phyloP scores from a whole-genome alignment of 768 basidiomycete genomes.

The Mycena sanguinolenta region DNA sequence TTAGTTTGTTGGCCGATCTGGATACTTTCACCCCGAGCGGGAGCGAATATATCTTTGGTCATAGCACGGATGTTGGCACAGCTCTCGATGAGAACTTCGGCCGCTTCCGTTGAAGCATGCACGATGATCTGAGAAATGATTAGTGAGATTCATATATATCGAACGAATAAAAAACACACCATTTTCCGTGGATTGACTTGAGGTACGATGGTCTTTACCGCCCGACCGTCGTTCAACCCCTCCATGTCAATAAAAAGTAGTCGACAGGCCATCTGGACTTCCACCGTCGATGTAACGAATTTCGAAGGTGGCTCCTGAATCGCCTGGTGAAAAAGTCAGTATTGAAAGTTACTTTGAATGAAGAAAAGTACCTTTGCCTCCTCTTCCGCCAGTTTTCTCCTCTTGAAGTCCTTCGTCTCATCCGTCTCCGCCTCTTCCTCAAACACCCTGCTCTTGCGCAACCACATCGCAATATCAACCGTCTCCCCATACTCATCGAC shows the following conservation, averaged over 20 bases:
- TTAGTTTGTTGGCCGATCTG: slow-evolving; percentile 97
- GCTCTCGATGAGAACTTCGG: slow-evolving; percentile 81
- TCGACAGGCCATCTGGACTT: slow-evolving; percentile 87
- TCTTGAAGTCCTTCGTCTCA: slow-evolving; percentile 79
- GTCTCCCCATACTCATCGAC: slow-evolving; percentile 98
- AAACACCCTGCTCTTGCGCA: slow-evolving; percentile 90
- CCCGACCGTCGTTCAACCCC: slow-evolving; percentile 95
- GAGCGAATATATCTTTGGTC: slow-evolving; percentile 93
- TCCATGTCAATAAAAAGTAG: slow-evolving; percentile 96
- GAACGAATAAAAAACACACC: slow-evolving; percentile 59
- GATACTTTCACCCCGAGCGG: slow-evolving; percentile 78
- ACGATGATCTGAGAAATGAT: slow-evolving; percentile 80
- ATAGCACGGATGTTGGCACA: slow-evolving; percentile 88
- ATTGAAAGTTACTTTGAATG: background rate
- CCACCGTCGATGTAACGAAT: slow-evolving; percentile 81
- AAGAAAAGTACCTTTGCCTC: slow-evolving; percentile 75
- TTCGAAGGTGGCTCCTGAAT: slow-evolving; percentile 92
- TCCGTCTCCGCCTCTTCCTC: slow-evolving; percentile 92
- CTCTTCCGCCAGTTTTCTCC: slow-evolving; percentile 79
- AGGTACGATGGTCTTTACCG: slow-evolving; percentile 95
- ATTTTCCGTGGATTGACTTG: slow-evolving; percentile 97
- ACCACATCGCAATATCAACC: slow-evolving; percentile 95
- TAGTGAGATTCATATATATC: background rate
- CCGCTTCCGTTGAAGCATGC: slow-evolving; percentile 76
- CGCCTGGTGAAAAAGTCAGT: slow-evolving; percentile 52